Base-by-base conservation (phyloP, 2,329 filamentous ascomycete genomes). In the Clonostachys rhizophaga region DNA sequence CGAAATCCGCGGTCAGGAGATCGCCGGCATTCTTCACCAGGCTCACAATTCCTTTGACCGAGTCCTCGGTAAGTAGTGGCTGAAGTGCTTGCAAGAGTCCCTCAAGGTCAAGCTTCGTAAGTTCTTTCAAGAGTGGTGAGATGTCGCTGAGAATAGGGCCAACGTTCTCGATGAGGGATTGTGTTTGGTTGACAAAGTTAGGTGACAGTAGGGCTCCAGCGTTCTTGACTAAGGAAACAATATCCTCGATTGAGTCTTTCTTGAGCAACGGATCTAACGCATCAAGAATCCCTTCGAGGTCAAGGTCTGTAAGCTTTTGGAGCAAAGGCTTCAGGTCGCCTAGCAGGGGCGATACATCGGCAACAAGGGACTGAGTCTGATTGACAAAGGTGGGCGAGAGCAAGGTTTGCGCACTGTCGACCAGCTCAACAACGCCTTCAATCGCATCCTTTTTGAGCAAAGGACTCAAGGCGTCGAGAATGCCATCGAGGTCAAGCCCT, bases 61-160 rank as follows among this genome's bases (percentile, higher is more conserved):
- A 49, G 34, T 60, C 52, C 20, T 55, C 52, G 16, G 58, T 51
- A 1, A 67, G 57, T 24, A 65, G 48, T 2, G 62, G 50, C 43
- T 50, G 33, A 8, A 55, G 44, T 3, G 34, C 48, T 24, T 58
- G 48, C 10, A 64, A 40, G n/a, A 64, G 52, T 36, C 58, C 58
- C 40, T 60, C 51, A 1, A 72, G 53, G 24, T 71, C 62, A 5
- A 70, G 55, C 43, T 65, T 58, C 40, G 59, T 48, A 2, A 64
- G 37, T 4, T 53, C 54, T 2, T 63, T 52, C 41, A 53, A 34
- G 42, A 63, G 43, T 5, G 59, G 55, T 11, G 51, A 50, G 5
- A 64, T 42, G 4, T 57, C 55, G 9, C 54, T 52, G 4, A 69
- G 50, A 14, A 69, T 55, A 1, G 62, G 64, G 30, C 58, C 52